Evolutionary conservation across 2,329 filamentous ascomycete species (phyloP), one percentile per base, ranked within the genome.

Genomic region (Chaetomiaceae sp.): DNA sequence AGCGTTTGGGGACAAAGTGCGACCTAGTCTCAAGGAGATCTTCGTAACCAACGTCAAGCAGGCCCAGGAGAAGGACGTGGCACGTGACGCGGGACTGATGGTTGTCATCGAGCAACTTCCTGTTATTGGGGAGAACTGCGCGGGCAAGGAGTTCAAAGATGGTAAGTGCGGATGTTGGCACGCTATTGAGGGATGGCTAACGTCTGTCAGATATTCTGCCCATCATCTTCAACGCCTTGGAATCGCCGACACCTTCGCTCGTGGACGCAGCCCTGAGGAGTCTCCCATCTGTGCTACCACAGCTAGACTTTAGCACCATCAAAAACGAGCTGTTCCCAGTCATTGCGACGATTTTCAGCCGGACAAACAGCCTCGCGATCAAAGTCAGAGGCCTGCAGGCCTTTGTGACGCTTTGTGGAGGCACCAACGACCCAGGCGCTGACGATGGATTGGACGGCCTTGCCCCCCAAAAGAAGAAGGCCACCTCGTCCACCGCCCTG

Each of bases 281-380:
- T 25, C 73, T 99, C 5, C 86, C 90, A 2, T 78, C 83, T 1
- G 82, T 96, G n/a, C 74, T 97, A 5, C 89, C 91, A 0, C 83
- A 94, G 3, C 82, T 99, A 7, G 94, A 99, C 70, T 97, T 96
- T 62, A 95, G 87, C 61, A 97, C 92, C 0, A 91, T 96, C 64
- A 99, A 97, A 71, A 94, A 95, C 63, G 92, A 97, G 59, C 79
- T 99, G 1, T 99, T 99, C 68, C 94, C 94, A 0, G 85, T 95
- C 1, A 88, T 99, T 59, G 89, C 92, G 1, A 75, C 80, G 8
- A 94, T 96, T 0, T 99, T 99, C 66, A 91, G 87, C 62, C 92
- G 88, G 66, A 99, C 94, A 1, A 95, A 83, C 66, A 96, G 91
- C 67, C 80, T 99, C 52, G 89, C 87, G 6, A 97, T 99, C 73